phyloP scores from a whole-genome alignment of 345 rosid species.

The Boechera divaricarpa region DNA sequence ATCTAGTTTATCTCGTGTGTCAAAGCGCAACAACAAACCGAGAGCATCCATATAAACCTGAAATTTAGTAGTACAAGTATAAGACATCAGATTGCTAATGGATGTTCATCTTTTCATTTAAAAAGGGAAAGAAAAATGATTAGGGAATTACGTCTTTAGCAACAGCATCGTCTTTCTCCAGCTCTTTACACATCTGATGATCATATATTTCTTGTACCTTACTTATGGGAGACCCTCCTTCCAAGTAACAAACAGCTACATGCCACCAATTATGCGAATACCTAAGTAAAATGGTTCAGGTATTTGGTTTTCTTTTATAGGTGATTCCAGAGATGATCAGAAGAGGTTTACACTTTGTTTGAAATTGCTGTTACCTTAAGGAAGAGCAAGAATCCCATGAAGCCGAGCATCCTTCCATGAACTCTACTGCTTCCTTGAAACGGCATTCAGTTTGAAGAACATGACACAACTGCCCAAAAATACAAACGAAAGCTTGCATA shows the following conservation, averaged over 20 bases:
- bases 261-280: slow-evolving; percentile 97
- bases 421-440: slow-evolving; percentile 75
- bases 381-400: slow-evolving; percentile 76
- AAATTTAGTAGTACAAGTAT: not conserved
- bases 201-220: slow-evolving; percentile 70
- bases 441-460: slow-evolving; percentile 76
- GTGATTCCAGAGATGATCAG: not conserved
- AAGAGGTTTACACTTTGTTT: not conserved
- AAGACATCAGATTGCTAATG: slow-evolving; percentile 11
- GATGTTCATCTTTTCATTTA: not conserved
- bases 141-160: slow-evolving; percentile 53
- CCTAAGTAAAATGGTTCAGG: slow-evolving; percentile 48
- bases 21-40: slow-evolving; percentile 68
- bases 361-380: slow-evolving; percentile 59
- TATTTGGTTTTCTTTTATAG: not conserved
- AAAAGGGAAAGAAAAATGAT: not conserved
- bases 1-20: slow-evolving; percentile 57
- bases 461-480: slow-evolving; percentile 68
- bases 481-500: not conserved
- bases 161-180: slow-evolving; percentile 61
- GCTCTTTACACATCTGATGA: slow-evolving; percentile 69
- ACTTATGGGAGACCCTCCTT: slow-evolving; percentile 65
- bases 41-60: slow-evolving; percentile 81
- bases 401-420: slow-evolving; percentile 76
- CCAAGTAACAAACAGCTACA: slow-evolving; percentile 84